Base-by-base conservation (phyloP, 306 rosid species). In the Medicago arabica region DNA sequence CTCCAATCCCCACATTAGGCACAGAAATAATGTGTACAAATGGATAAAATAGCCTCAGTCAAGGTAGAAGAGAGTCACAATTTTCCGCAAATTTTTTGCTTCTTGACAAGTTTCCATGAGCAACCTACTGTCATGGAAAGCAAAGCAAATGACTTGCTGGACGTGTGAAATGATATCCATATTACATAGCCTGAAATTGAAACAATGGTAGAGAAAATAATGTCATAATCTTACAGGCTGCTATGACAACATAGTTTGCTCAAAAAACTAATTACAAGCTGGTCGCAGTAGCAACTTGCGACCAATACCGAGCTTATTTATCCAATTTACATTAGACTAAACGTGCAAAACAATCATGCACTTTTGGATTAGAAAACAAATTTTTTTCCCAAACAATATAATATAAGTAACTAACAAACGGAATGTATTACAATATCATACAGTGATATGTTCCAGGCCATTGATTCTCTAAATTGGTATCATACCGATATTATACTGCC, bases 31-130 rank as follows among this genome's bases (percentile, higher is more conserved):
- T 83, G 86, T 75, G 78, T 83, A 77, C 81, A 82, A 82, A 81
- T 41, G 70, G 41, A 74, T 64, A 50, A 82, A 76, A 21, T 19
- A 66, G 74, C 50, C 67, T 85, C 78, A 92, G 81, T 96, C 99
- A 66, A 96, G 87, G 87, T 96, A 96, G 83, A 96, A 96, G 66
- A 96, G 97, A 14, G 99, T 96, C 77, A 96, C 99, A 62, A 96
- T 96, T 86, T 96, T 96, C 21, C 99, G 87, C 55, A 96, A 78
- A 83, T 89, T 89, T 86, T 90, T 92, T 3, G 99, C 99, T 82
- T 96, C 99, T 81, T 87, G 99, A 87, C 99, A 96, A 63, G 99
- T 96, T 89, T 96, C 98, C 99, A 96, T 92, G 61, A 96, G 96
- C 91, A 96, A 86, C 84, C 83, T 87, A 85, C 98, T 92, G 68